A percentile compares a stretch with the other conserved stretches of the same genome.
Evolutionary conservation across 2,329 filamentous ascomycete species (phyloP).

Genomic region (Penicillium sp.): DNA sequence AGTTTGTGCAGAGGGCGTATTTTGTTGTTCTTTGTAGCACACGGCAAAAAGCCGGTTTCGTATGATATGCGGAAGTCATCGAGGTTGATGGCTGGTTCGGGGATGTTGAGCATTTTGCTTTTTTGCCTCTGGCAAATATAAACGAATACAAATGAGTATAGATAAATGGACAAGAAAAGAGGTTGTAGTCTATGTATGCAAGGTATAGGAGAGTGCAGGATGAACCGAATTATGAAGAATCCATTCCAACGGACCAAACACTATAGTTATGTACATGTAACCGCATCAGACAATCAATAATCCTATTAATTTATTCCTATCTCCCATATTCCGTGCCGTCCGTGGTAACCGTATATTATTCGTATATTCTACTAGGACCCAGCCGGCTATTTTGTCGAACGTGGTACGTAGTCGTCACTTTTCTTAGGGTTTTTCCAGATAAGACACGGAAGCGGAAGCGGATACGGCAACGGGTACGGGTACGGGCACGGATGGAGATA

Average conservation of each 20-base stretch:
- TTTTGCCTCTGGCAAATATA: neutral
- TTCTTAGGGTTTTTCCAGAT: neutral
- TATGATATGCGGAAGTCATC: slow-evolving; percentile 62
- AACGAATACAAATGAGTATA: neutral
- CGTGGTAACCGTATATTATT: neutral
- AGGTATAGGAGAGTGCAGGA: neutral
- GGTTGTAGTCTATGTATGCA: neutral
- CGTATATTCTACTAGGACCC: neutral
- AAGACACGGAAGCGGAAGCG: slow-evolving; percentile 10
- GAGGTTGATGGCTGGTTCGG: slow-evolving; percentile 38
- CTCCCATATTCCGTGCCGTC: too few relatives aligned
- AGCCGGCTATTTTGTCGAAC: neutral
- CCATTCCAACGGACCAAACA: too few relatives aligned
- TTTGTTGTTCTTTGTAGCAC: slow-evolving; percentile 31
- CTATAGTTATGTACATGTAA: too few relatives aligned
- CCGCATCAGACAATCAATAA: neutral
- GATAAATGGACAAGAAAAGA: neutral
- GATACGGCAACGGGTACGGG: slow-evolving; percentile 15
- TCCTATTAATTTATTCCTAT: neutral
- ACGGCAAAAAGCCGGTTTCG: slow-evolving; percentile 75
- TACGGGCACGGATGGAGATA: slow-evolving; percentile 13
- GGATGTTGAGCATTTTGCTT: slow-evolving; percentile 18
- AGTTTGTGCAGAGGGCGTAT: slow-evolving; percentile 66
- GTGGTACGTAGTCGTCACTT: neutral
- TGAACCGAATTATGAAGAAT: too few relatives aligned